Percentiles rank a stretch among this genome's conserved stretches.
Evolutionary conservation across 164 flowering plant genomes (phyloP).

Genomic region (Cinnamomum micranthum): DNA sequence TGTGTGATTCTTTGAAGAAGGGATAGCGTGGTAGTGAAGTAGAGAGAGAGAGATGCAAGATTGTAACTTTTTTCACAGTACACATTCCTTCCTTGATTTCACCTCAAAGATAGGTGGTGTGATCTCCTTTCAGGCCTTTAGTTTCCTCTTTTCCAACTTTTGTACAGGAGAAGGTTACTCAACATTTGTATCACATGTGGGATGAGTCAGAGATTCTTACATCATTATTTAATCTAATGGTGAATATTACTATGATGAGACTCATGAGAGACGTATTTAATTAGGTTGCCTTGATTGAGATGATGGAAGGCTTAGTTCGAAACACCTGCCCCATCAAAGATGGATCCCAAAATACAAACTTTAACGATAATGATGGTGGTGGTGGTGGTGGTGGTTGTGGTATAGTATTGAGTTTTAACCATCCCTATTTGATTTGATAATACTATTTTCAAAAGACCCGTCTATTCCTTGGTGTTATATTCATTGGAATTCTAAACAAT

Average conservation of each 20-base stretch:
- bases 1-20: neutral
- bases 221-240: neutral
- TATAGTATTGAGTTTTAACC: no score
- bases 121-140: neutral
- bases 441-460: no score
- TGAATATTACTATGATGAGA: neutral
- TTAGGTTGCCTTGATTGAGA: no score
- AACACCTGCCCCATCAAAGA: no score
- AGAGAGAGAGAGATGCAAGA: neutral
- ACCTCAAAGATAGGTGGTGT: neutral
- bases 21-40: neutral
- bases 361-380: no score
- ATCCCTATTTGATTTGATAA: no score
- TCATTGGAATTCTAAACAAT: no score
- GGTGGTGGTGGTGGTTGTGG: no score
- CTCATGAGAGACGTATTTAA: neutral
- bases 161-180: neutral
- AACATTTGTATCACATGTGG: neutral
- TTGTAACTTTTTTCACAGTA: neutral
- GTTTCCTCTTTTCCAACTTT: neutral
- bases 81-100: neutral
- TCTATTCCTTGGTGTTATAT: no score
- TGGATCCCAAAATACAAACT: no score
- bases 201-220: no score
- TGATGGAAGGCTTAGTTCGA: no score